These are phyloP conservation scores for Solanum paucissectum DNA, from an alignment of 257 asterid genomes.

Conservation along the genomic window DNA sequence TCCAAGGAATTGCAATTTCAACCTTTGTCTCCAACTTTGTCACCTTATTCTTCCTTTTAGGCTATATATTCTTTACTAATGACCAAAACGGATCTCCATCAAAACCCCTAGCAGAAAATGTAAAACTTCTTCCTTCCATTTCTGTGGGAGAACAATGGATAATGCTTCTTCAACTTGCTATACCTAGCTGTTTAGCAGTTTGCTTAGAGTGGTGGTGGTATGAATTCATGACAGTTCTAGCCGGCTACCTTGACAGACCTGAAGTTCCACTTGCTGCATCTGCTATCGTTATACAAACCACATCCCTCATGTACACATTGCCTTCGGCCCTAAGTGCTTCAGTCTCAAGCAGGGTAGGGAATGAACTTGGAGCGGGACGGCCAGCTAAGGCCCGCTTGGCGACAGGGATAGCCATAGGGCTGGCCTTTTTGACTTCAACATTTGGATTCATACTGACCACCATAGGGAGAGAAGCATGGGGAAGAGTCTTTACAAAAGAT, in stretches of 20 bases:
- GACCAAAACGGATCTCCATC: constrained; percentile 15
- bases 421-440: constrained; percentile 52
- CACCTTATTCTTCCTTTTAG: constrained; percentile 46
- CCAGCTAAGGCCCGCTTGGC: constrained; percentile 69
- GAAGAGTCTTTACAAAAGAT: constrained; percentile 59
- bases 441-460: constrained; percentile 68
- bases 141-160: constrained; percentile 62
- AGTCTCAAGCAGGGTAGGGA: constrained; percentile 76
- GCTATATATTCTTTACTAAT: constrained; percentile 27
- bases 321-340: constrained; percentile 90
- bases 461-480: constrained; percentile 67
- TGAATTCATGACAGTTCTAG: constrained; percentile 75
- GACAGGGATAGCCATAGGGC: constrained; percentile 44
- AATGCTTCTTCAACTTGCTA: constrained; percentile 48
- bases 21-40: constrained; percentile 44
- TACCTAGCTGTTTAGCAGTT: constrained; percentile 72
- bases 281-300: constrained; percentile 91
- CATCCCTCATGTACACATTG: constrained; percentile 88
- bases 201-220: constrained; percentile 99
- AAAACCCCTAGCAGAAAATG: constrained; percentile 21
- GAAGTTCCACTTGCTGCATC: constrained; percentile 75
- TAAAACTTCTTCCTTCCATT: constrained; percentile 20
- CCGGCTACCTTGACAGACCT: constrained; percentile 79
- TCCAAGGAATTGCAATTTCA: constrained; percentile 71
- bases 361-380: constrained; percentile 87